Evolutionary conservation across 768 basidiomycete genomes (phyloP).

Genomic region (Boletus rubroflammeus): DNA sequence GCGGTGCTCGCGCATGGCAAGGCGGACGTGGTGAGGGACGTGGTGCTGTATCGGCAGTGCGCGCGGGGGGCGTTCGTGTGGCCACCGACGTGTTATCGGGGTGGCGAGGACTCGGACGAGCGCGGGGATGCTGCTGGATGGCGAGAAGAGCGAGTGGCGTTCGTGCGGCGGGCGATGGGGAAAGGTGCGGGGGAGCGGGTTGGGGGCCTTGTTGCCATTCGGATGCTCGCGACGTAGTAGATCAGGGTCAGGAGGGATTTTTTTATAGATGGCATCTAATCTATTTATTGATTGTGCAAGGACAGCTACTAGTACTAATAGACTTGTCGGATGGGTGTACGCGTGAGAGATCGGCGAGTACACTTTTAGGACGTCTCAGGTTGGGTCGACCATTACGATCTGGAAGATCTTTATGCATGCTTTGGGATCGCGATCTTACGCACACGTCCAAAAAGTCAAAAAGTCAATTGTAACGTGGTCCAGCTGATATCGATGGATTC

Average conservation of each 20-base stretch:
- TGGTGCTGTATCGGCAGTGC: conserved; percentile 57
- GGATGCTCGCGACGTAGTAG: conserved; percentile 1
- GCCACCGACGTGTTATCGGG: conserved; percentile 51
- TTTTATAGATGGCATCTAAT: neutral
- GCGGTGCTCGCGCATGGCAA: conserved; percentile 51
- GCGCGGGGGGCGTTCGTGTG: conserved; percentile 34
- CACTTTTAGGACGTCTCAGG: no score
- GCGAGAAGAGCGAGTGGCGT: conserved; percentile 14
- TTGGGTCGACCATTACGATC: no score
- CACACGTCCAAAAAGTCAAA: no score
- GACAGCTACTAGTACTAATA: neutral
- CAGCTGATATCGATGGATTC: no score
- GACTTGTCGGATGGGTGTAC: neutral
- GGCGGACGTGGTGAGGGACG: conserved; percentile 44
- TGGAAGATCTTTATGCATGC: no score
- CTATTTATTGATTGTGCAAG: neutral
- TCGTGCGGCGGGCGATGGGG: conserved; percentile 13
- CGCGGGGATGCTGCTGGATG: neutral
- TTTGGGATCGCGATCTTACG: no score
- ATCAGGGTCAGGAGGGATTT: neutral
- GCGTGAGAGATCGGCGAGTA: no score
- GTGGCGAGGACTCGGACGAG: conserved; percentile 11
- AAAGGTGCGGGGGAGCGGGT: conserved; percentile 11
- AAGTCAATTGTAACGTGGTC: no score
- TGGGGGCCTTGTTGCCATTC: conserved; percentile 15